A percentile compares a stretch with the other conserved stretches of the same genome.
These are phyloP conservation scores for Ascochyta rabiei DNA, from an alignment of 2,329 filamentous ascomycete genomes.

Conservation along the genomic window DNA sequence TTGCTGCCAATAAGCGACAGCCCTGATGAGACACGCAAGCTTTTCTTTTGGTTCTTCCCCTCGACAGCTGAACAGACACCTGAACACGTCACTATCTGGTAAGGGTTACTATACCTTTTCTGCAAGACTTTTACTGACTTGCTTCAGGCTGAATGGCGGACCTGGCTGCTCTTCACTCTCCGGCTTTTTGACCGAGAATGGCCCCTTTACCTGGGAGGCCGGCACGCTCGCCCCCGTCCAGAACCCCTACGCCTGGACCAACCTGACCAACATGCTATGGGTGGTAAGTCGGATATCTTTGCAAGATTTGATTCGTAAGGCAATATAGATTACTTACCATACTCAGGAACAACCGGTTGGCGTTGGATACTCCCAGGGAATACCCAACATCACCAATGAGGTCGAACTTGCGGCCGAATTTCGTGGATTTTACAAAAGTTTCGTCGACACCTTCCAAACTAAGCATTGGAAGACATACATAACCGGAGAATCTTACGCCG, in stretches of 20 bases:
- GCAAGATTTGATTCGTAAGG: too few relatives aligned
- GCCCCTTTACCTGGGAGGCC: conserved; percentile 63
- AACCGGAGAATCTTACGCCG: conserved; percentile 62
- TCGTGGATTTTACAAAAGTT: conserved; percentile 60
- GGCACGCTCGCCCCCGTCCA: conserved; percentile 69
- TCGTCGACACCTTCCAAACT: conserved; percentile 61
- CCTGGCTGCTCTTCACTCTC: conserved; percentile 62
- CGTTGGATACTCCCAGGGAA: conserved; percentile 52
- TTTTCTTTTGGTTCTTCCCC: conserved; percentile 72
- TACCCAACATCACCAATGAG: conserved; percentile 55
- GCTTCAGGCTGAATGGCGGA: conserved; percentile 44
- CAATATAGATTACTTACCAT: too few relatives aligned
- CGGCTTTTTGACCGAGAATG: conserved; percentile 77
- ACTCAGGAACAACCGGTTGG: conserved; percentile 54
- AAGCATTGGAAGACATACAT: conserved; percentile 61
- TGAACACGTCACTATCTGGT: conserved; percentile 67
- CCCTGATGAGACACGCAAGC: conserved; percentile 56
- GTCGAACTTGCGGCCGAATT: conserved; percentile 56
- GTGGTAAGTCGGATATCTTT: conserved; percentile 25
- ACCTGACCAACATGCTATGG: conserved; percentile 51
- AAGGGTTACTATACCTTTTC: not conserved
- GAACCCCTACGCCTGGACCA: conserved; percentile 74
- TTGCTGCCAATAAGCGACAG: conserved; percentile 62
- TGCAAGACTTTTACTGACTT: conserved; percentile 1
- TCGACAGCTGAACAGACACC: conserved; percentile 57